Evolutionary conservation across 2,329 filamentous ascomycete species (phyloP).

Genomic region (Alternaria alternata): DNA sequence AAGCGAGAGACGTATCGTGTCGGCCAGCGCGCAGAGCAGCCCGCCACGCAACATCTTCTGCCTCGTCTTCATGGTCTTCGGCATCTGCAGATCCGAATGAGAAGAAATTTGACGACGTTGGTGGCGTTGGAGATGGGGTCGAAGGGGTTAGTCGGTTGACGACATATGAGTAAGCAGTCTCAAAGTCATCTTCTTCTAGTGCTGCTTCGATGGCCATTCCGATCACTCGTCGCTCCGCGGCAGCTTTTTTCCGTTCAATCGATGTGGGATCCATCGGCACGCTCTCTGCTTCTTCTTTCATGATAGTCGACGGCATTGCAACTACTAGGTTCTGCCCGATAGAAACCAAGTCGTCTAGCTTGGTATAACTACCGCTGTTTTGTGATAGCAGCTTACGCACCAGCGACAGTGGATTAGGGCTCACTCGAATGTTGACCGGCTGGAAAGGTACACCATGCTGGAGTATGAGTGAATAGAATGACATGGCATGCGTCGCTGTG

Average conservation of each 20-base stretch:
- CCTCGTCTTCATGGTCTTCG: constrained; percentile 31
- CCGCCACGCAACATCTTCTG: constrained; percentile 78
- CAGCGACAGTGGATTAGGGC: constrained; percentile 76
- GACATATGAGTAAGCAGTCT: constrained; percentile 86
- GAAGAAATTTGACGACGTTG: constrained; percentile 33
- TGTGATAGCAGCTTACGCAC: constrained; percentile 78
- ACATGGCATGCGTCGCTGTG: constrained; percentile 76
- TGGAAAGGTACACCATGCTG: constrained; percentile 83
- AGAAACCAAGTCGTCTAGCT: constrained; percentile 74
- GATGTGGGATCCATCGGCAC: constrained; percentile 24
- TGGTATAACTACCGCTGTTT: constrained; percentile 76
- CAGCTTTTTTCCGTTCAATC: constrained; percentile 44
- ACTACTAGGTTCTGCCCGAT: constrained; percentile 72
- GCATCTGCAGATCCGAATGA: constrained; percentile 38
- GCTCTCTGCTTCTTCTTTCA: constrained; percentile 62
- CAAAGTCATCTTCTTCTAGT: constrained; percentile 79
- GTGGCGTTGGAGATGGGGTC: constrained; percentile 29
- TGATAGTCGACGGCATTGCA: constrained; percentile 43
- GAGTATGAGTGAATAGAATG: constrained; percentile 78
- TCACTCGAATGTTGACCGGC: constrained; percentile 79
- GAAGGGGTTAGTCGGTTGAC: constrained; percentile 69
- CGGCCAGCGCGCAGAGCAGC: constrained; percentile 81
- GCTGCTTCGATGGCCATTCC: constrained; percentile 84
- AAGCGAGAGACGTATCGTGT: constrained; percentile 60
- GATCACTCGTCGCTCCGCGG: constrained; percentile 72